Evolutionary conservation across 305 asterid species (phyloP).

Genomic region (Petunia hybrid): DNA sequence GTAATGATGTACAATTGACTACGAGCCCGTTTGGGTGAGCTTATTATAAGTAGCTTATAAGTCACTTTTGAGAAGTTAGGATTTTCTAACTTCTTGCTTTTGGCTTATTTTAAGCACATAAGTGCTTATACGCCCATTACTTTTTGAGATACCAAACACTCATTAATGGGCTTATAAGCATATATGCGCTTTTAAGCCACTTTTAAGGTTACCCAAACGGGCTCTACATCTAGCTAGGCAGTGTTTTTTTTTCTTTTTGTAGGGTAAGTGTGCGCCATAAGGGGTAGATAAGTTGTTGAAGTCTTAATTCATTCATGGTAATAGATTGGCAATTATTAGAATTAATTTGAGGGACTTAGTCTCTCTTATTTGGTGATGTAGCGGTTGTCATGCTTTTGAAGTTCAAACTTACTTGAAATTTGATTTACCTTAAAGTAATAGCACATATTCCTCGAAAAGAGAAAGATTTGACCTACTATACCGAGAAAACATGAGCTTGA

Average conservation of each 20-base stretch:
- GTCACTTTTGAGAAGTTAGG: no score
- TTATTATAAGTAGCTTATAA: no score
- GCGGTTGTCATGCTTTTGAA: not conserved
- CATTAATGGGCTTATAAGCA: no score
- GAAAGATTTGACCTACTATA: not conserved
- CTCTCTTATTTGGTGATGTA: not conserved
- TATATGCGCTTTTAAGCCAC: no score
- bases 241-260: not conserved
- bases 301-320: constrained; percentile 10
- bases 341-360: not conserved
- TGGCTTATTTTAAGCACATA: no score
- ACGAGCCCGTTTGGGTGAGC: no score
- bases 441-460: not conserved
- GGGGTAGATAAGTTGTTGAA: not conserved
- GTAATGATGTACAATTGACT: not conserved
- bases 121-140: no score
- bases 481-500: not conserved
- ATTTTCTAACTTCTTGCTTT: no score
- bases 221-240: not conserved
- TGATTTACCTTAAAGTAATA: not conserved
- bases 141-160: no score
- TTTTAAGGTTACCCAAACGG: no score
- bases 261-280: constrained; percentile 15
- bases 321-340: not conserved
- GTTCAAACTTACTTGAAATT: not conserved